A percentile compares a stretch with the other conserved stretches of the same genome.
phyloP scores from a whole-genome alignment of 2,329 filamentous ascomycete genomes.

The Coniochaeta sp. region DNA sequence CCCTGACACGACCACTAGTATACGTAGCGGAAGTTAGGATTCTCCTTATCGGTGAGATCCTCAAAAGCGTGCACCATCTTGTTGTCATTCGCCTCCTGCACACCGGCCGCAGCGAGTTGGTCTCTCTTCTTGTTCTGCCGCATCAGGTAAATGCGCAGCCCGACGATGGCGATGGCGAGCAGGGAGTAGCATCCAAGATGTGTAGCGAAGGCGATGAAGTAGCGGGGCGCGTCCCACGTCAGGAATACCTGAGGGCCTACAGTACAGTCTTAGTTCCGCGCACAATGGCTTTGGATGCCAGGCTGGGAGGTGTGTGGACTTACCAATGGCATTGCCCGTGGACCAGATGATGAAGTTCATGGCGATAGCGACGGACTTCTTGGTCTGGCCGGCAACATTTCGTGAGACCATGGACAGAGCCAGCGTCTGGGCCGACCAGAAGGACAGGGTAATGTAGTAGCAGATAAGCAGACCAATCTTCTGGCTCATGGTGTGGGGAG shows the following conservation, averaged over 20 bases:
- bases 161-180: conserved; percentile 49
- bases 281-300: not conserved
- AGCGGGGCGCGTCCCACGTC: conserved; percentile 51
- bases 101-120: conserved; percentile 31
- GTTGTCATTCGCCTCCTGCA: conserved; percentile 29
- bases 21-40: conserved; percentile 52
- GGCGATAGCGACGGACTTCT: conserved; percentile 61
- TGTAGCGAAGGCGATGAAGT: conserved; percentile 62
- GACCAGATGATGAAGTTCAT: conserved; percentile 66
- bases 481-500: conserved; percentile 47
- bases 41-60: conserved; percentile 56
- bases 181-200: conserved; percentile 62
- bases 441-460: conserved; percentile 72
- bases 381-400: conserved; percentile 67
- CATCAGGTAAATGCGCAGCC: conserved; percentile 50
- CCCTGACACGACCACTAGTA: conserved; percentile 10
- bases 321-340: conserved; percentile 58
- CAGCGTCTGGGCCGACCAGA: conserved; percentile 68
- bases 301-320: conserved; percentile 3
- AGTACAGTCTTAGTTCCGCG: not conserved
- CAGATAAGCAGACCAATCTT: conserved; percentile 62
- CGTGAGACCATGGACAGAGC: conserved; percentile 60
- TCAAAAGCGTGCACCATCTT: conserved; percentile 49
- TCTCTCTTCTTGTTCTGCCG: conserved; percentile 54
- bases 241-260: conserved; percentile 58